A percentile compares a stretch with the other conserved stretches of the same genome.
phyloP scores from a whole-genome alignment of 495 filamentous ascomycete species.

The Aspergillus taichungensis region DNA sequence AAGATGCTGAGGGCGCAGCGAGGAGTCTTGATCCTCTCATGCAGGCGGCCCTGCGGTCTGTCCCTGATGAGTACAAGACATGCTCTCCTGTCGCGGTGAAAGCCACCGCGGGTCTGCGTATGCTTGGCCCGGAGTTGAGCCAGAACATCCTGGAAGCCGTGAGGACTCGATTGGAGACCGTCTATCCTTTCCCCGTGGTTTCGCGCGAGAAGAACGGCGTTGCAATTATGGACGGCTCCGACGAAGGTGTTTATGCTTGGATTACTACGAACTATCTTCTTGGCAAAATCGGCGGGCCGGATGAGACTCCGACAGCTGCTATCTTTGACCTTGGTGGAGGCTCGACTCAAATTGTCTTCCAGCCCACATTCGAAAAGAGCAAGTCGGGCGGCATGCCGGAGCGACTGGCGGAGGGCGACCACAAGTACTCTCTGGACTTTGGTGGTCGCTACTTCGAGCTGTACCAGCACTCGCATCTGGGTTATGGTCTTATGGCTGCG shows the following conservation, averaged over 20 bases:
- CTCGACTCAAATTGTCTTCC: constrained; percentile 95
- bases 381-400: constrained; percentile 78
- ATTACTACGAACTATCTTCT: constrained; percentile 98
- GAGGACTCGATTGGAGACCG: constrained; percentile 70
- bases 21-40: constrained; percentile 81
- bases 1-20: constrained; percentile 78
- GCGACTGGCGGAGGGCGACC: constrained; percentile 77
- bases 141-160: constrained; percentile 80
- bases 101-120: constrained; percentile 85
- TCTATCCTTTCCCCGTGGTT: constrained; percentile 90
- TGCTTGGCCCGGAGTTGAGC: constrained; percentile 75
- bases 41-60: constrained; percentile 69
- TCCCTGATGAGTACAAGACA: constrained; percentile 76
- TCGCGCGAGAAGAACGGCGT: constrained; percentile 76
- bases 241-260: constrained; percentile 99
- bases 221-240: constrained; percentile 88
- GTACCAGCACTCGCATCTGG: constrained; percentile 98
- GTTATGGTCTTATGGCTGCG: constrained; percentile 93
- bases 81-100: constrained; percentile 94
- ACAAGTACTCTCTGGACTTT: constrained; percentile 90
- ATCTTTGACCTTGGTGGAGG: constrained; percentile 95
- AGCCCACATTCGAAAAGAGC: constrained; percentile 80
- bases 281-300: constrained; percentile 90
- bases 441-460: constrained; percentile 84
- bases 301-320: constrained; percentile 82